Evolutionary conservation across 352 stramenopile species (phyloP).

Genomic region (Plasmopara halstedii): DNA sequence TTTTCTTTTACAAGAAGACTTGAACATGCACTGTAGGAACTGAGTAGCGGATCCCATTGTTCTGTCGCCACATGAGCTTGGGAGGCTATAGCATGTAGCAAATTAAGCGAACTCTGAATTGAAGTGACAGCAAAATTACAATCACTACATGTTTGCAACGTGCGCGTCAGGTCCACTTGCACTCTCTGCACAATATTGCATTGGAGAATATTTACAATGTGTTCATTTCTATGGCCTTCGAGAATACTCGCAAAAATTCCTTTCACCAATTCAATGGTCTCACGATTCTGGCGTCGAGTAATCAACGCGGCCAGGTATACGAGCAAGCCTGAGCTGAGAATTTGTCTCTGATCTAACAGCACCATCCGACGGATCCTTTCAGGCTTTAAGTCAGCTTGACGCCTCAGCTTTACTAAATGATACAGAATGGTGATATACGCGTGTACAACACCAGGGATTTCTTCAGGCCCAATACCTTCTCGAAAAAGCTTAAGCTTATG

Average conservation of each 20-base stretch:
- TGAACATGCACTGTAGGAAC: neutral
- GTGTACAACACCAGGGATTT: conserved; percentile 36
- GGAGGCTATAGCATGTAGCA: conserved; percentile 8
- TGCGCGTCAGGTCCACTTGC: conserved; percentile 20
- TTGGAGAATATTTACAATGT: conserved; percentile 50
- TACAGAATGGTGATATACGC: conserved; percentile 60
- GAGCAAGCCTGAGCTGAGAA: conserved; percentile 48
- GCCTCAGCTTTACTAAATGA: conserved; percentile 31
- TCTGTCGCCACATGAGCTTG: conserved; percentile 14
- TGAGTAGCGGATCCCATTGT: conserved; percentile 1
- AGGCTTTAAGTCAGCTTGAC: conserved; percentile 12
- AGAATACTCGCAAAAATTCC: conserved; percentile 38
- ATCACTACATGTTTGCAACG: conserved; percentile 4
- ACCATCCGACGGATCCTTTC: conserved; percentile 18
- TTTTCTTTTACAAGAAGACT: conserved; percentile 3
- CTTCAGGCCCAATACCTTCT: conserved; percentile 30
- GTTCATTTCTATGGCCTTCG: conserved; percentile 29
- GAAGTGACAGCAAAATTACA: neutral
- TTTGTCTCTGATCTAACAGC: conserved; percentile 36
- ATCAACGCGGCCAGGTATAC: conserved; percentile 43
- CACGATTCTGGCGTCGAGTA: conserved; percentile 16
- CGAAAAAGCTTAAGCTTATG: conserved; percentile 61
- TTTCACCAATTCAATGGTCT: conserved; percentile 50
- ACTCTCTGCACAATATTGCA: conserved; percentile 54
- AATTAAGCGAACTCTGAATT: conserved; percentile 14